phyloP scores from a whole-genome alignment of 2,329 filamentous ascomycete species.

The Colletotrichum echinochloae region DNA sequence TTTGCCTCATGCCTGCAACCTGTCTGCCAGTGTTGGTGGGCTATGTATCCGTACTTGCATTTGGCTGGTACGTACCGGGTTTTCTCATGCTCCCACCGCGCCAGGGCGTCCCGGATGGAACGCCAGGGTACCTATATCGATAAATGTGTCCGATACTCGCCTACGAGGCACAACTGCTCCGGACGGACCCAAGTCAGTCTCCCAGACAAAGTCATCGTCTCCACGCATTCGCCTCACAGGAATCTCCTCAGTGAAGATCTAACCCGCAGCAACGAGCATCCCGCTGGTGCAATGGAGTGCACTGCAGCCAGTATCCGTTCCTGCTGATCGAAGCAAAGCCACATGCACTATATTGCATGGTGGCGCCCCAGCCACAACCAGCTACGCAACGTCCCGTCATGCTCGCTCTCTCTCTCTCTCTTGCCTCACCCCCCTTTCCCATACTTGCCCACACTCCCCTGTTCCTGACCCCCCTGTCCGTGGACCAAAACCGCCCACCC shows the following conservation, averaged over 20 bases:
- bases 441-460: conserved; percentile 24
- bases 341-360: not conserved
- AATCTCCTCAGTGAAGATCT: not conserved
- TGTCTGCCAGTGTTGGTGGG: conserved; percentile 13
- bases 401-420: conserved; percentile 4
- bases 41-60: conserved; percentile 26
- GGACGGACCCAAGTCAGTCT: not conserved
- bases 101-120: not conserved
- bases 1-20: conserved; percentile 14
- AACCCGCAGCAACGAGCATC: not conserved
- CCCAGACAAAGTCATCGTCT: not conserved
- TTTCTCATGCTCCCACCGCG: not conserved
- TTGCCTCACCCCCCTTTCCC: conserved; percentile 9
- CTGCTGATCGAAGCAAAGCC: too few species aligned
- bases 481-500: conserved; percentile 28
- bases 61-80: conserved; percentile 6
- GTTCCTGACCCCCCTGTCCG: conserved; percentile 23
- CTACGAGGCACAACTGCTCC: not conserved
- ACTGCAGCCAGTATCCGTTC: too few species aligned
- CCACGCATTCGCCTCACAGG: not conserved
- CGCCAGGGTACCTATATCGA: conserved; percentile 6
- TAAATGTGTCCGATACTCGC: not conserved
- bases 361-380: conserved; percentile 22
- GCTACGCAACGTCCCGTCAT: conserved; percentile 14
- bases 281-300: too few species aligned